Conservation (phyloP, 345 rosid genomes). For the Zanthoxylum bungeanum region DNA sequence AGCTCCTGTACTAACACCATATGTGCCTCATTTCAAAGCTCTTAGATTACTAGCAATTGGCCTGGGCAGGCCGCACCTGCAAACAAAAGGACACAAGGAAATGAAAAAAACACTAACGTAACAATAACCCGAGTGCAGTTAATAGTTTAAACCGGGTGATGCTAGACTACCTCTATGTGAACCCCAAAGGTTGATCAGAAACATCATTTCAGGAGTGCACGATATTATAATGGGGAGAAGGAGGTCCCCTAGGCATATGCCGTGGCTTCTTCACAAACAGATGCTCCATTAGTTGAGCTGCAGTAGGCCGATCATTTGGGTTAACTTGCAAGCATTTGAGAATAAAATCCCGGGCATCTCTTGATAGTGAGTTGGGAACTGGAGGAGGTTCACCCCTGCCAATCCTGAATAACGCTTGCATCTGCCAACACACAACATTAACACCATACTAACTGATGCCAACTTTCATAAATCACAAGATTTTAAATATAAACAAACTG, state of each 20-base stretch:
- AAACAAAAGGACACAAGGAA: neutral
- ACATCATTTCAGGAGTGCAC: neutral
- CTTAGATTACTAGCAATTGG: neutral
- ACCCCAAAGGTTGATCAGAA: neutral
- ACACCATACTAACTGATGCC: neutral
- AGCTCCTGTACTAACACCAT: neutral
- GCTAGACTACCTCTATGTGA: conserved; percentile 2
- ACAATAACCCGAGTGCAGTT: neutral
- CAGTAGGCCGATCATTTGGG: conserved; percentile 65
- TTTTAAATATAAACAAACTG: neutral
- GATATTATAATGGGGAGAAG: conserved; percentile 34
- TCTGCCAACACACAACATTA: conserved; percentile 27
- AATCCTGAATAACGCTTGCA: conserved; percentile 60
- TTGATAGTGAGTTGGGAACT: conserved; percentile 50
- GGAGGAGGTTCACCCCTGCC: conserved; percentile 62
- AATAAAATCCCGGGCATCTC: conserved; percentile 64
- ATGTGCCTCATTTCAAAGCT: neutral
- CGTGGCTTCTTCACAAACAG: conserved; percentile 58
- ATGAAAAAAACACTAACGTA: neutral
- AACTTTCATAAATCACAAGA: neutral
- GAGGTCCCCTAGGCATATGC: conserved; percentile 33
- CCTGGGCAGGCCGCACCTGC: neutral
- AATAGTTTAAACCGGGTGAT: neutral
- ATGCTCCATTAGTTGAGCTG: conserved; percentile 64
- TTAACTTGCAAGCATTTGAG: conserved; percentile 58